Evolutionary conservation across 2,329 filamentous ascomycete species (phyloP), one percentile per base, ranked within the genome.

Genomic region (Pseudocercospora fijiensis): DNA sequence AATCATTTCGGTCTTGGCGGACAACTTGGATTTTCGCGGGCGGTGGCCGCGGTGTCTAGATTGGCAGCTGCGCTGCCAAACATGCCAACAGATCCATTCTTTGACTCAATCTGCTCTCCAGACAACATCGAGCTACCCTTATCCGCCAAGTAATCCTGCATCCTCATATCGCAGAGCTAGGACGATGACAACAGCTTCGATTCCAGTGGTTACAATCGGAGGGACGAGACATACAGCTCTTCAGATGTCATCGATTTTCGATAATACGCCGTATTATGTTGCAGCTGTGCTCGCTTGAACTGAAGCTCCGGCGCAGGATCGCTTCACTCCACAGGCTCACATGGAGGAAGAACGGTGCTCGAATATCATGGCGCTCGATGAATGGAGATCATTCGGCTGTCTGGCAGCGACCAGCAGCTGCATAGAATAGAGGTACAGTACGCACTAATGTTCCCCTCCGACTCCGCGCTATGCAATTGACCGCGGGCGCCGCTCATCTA

Each of bases 401-500:
- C 45, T 13, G 45, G 45, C 22, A 49, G 45, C 20, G 2, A 20
- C 45, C 20, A 53, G 51, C 51, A 53, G 51, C 51, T 20, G 51
- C 16, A 2, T 53, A 9, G 28, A 8, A 27, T 16, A 26, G 24
- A 16, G 24, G 16, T 56, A 49, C 41, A 57, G 60, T 62, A 62
- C 55, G 58, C 18, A 37, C 47, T 55, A 28, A n/a, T 41, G n/a
- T 45, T 47, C 6, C n/a, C 28, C 11, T 10, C 45, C 52, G 57
- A 22, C 53, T 24, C 58, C 58, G 26, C 43, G 62, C 62, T 58
- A 61, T 61, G 58, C 52, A 45, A 27, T 56, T 55, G 53, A 37
- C 33, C 30, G 30, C n/a, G 53, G 49, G 53, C 28, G 22, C 51
- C 47, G 24, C 26, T 51, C 45, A 53, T 59, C 57, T 47, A 61